A percentile compares a stretch with the other conserved stretches of the same genome.
Conservation (phyloP, 2,329 filamentous ascomycete species). For the Botrytis hyacinthi region DNA sequence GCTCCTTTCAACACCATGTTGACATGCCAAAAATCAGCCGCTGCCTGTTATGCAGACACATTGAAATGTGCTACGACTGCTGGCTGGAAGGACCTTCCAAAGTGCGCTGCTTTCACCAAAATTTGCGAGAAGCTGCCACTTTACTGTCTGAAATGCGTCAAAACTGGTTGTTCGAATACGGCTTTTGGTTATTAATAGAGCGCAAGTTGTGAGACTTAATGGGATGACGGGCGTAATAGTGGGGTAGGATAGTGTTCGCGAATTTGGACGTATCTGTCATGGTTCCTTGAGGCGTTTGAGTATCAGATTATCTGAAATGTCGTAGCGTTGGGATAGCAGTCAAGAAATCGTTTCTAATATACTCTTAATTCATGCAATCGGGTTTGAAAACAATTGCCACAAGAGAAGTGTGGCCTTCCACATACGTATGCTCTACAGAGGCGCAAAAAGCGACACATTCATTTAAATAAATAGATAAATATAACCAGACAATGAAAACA, state of each 20-base stretch:
- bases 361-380: conserved; percentile 10
- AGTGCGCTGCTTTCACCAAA: conserved; percentile 3
- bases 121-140: conserved; percentile 17
- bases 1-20: conserved; percentile 4
- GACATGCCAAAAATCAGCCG: conserved; percentile 19
- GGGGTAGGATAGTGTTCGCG: background rate
- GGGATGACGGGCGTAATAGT: background rate
- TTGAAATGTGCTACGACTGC: conserved; percentile 9
- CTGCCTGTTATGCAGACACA: conserved; percentile 11
- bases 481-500: background rate
- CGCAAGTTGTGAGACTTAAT: background rate
- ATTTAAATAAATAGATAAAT: background rate
- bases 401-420: background rate
- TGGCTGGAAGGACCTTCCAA: background rate
- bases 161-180: background rate
- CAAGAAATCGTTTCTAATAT: conserved; percentile 4
- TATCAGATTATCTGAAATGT: background rate
- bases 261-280: conserved; percentile 3
- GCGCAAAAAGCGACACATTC: background rate
- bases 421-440: background rate
- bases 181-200: conserved; percentile 12
- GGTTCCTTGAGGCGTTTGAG: background rate
- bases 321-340: conserved; percentile 9
- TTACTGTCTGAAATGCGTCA: conserved; percentile 11
- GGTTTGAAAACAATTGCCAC: background rate